Evolutionary conservation across 1,139 yeast species (phyloP).

Genomic region (Hansenula sp.): DNA sequence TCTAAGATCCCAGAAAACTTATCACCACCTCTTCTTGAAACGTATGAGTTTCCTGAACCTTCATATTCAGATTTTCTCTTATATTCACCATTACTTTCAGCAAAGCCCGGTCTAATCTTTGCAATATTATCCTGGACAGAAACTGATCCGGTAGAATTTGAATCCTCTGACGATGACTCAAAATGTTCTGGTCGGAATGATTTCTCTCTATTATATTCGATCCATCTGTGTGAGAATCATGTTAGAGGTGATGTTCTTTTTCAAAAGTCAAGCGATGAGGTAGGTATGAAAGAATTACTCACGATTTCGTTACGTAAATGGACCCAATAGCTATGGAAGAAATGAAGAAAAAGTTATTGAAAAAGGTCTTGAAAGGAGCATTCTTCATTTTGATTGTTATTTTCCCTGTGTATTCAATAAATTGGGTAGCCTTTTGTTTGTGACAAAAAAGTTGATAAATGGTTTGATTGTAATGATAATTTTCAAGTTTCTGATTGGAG

Average conservation of each 20-base stretch:
- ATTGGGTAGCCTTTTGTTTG: too few relatives aligned
- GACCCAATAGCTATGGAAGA: constrained; percentile 23
- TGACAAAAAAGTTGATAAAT: too few relatives aligned
- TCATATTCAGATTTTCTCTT: constrained; percentile 57
- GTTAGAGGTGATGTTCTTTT: too few relatives aligned
- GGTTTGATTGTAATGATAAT: too few relatives aligned
- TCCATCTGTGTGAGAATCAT: too few relatives aligned
- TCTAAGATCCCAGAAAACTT: constrained; percentile 28
- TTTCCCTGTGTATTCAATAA: too few relatives aligned
- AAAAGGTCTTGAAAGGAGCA: constrained; percentile 13
- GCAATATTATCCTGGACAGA: constrained; percentile 9
- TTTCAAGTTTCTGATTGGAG: too few relatives aligned
- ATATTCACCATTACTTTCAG: constrained; percentile 18
- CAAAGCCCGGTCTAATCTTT: constrained; percentile 22
- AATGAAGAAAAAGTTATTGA: constrained; percentile 20
- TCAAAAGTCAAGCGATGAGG: neutral
- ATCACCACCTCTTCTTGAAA: constrained; percentile 36
- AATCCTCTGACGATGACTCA: neutral
- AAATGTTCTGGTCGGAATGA: constrained; percentile 19
- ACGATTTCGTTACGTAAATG: constrained; percentile 22
- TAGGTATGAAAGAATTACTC: constrained; percentile 6
- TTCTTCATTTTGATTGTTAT: neutral
- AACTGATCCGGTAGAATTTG: neutral
- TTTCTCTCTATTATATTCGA: constrained; percentile 20
- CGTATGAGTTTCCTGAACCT: constrained; percentile 60